phyloP scores from a whole-genome alignment of 148 eudicot genomes.

The Heliamphora exappendiculata region DNA sequence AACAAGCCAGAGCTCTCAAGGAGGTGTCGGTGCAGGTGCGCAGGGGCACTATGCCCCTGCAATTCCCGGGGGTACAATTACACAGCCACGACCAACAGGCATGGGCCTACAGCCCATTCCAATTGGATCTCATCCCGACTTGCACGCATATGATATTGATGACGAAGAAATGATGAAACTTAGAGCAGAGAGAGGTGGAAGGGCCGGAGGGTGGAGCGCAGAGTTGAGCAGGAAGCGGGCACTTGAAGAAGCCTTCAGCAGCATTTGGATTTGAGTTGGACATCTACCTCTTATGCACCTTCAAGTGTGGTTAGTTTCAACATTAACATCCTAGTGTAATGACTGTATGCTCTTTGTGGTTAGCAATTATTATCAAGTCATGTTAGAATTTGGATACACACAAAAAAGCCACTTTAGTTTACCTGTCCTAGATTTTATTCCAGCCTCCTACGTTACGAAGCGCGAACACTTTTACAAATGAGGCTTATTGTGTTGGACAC shows the following conservation, averaged over 20 bases:
- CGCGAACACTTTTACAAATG: too few relatives aligned
- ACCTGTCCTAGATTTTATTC: neutral
- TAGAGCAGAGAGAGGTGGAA: conserved; percentile 62
- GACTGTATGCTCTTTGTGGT: neutral
- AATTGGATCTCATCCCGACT: conserved; percentile 39
- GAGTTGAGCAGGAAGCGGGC: conserved; percentile 72
- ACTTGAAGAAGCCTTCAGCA: conserved; percentile 86
- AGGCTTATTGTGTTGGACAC: too few relatives aligned
- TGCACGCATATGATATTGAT: conserved; percentile 36
- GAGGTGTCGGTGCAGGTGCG: conserved; percentile 28
- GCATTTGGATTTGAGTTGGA: conserved; percentile 61
- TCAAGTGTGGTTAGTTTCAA: neutral
- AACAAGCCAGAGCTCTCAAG: conserved; percentile 45
- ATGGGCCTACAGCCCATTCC: conserved; percentile 65
- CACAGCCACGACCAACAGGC: conserved; percentile 72
- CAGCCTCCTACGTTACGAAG: too few relatives aligned
- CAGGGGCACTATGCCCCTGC: conserved; percentile 87
- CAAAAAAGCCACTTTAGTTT: neutral
- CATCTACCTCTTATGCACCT: neutral
- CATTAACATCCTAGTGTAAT: neutral
- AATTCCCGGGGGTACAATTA: conserved; percentile 54
- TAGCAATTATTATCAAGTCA: neutral
- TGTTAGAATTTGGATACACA: neutral
- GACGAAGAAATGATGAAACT: conserved; percentile 70
- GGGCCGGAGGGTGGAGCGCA: conserved; percentile 81